Evolutionary conservation across 768 basidiomycete genomes (phyloP).

Genomic region (Agaricus subrufescens): DNA sequence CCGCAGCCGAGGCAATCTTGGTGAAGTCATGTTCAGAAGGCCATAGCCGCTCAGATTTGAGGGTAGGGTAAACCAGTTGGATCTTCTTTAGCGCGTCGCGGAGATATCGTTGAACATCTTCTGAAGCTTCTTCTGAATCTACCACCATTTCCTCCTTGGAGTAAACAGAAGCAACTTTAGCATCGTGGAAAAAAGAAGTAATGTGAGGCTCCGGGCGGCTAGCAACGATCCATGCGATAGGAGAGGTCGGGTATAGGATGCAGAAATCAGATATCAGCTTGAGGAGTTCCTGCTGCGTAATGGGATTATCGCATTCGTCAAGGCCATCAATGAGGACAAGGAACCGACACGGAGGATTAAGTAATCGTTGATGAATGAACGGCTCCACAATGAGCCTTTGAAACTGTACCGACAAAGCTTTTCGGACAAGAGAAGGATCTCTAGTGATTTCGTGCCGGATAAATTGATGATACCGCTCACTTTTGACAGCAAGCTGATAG

Average conservation of each 20-base stretch:
- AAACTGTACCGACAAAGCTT: slow-evolving; percentile 11
- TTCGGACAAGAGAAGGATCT: slow-evolving; percentile 10
- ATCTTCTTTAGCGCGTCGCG: not conserved
- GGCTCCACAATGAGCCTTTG: slow-evolving; percentile 11
- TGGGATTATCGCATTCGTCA: slow-evolving; percentile 18
- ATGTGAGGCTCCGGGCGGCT: slow-evolving; percentile 24
- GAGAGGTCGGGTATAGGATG: not conserved
- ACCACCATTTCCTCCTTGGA: not conserved
- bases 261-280: slow-evolving; percentile 3
- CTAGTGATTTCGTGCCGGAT: slow-evolving; percentile 3
- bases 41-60: slow-evolving; percentile 10
- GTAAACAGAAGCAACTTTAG: not conserved
- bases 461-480: not conserved
- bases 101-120: no score
- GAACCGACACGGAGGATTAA: no score
- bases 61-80: not conserved
- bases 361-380: not conserved
- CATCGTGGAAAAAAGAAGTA: slow-evolving; percentile 4
- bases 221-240: slow-evolving; percentile 19
- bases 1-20: slow-evolving; percentile 14
- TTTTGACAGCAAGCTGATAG: slow-evolving; percentile 14
- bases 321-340: slow-evolving; percentile 20
- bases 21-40: slow-evolving; percentile 11
- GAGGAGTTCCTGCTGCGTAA: slow-evolving; percentile 14
- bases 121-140: no score